Conservation (phyloP, 371 early-diverging fungal genomes). For the Lichtheimia corymbifera region DNA sequence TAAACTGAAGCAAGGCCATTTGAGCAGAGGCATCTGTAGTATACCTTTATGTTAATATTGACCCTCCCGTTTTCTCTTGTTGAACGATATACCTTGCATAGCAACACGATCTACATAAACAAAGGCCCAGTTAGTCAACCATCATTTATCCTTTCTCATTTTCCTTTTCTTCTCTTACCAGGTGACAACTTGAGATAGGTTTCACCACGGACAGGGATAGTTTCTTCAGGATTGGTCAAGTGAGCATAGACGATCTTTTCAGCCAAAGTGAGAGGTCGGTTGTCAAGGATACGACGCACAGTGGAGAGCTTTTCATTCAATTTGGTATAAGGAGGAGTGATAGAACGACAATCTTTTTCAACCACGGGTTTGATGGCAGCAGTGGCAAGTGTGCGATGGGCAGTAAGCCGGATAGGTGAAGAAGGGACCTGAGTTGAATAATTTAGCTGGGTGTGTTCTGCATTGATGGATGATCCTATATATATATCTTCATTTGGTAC, state of each 20-base stretch:
- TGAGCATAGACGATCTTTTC: slow-evolving; percentile 96
- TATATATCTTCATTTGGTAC: background rate
- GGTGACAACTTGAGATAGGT: slow-evolving; percentile 73
- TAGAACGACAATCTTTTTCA: slow-evolving; percentile 55
- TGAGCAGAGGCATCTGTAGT: slow-evolving; percentile 74
- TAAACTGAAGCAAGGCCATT: slow-evolving; percentile 93
- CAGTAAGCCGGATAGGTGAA: slow-evolving; percentile 6
- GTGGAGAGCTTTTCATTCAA: slow-evolving; percentile 53
- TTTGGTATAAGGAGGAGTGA: slow-evolving; percentile 64
- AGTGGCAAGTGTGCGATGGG: slow-evolving; percentile 10
- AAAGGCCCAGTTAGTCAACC: background rate
- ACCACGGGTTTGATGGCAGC: slow-evolving; percentile 42
- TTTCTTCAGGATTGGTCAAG: slow-evolving; percentile 77
- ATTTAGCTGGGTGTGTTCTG: background rate
- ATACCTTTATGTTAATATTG: background rate
- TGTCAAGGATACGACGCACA: slow-evolving; percentile 56
- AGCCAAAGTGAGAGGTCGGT: slow-evolving; percentile 81
- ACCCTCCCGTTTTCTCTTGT: background rate
- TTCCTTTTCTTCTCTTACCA: slow-evolving; percentile 38
- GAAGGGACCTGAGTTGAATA: slow-evolving; percentile 10
- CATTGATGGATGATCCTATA: background rate
- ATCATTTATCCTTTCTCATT: background rate
- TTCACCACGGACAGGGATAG: slow-evolving; percentile 67
- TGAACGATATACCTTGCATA: slow-evolving; percentile 61
- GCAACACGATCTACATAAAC: slow-evolving; percentile 69